A percentile compares a stretch with the other conserved stretches of the same genome.
These are phyloP conservation scores for Chytriomyces sp. DNA, from an alignment of 192 early-diverging fungal genomes.

Conservation along the genomic window DNA sequence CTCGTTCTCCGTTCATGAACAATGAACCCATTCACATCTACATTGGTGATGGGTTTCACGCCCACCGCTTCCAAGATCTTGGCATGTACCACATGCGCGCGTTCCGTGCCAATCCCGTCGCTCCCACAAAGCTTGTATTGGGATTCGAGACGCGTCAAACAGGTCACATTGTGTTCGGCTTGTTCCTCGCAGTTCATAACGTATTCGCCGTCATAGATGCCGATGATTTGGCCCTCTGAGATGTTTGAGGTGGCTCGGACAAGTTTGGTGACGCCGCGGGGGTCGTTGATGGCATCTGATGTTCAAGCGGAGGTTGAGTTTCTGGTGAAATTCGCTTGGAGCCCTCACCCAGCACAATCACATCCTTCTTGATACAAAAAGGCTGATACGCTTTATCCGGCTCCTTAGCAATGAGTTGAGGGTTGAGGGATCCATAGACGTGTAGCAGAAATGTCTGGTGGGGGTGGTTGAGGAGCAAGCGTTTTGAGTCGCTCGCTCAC, in stretches of 20 bases:
- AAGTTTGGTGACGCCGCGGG: conserved; percentile 10
- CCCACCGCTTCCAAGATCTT: too few species aligned
- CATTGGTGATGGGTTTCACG: too few species aligned
- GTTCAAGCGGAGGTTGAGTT: too few species aligned
- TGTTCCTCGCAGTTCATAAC: conserved; percentile 6
- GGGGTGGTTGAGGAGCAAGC: too few species aligned
- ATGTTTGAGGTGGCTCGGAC: not conserved
- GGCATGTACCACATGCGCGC: too few species aligned
- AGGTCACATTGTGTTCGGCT: not conserved
- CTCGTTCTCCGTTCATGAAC: too few species aligned
- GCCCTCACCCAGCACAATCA: not conserved
- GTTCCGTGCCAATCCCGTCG: too few species aligned
- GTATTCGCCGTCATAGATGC: conserved; percentile 17
- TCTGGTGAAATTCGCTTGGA: too few species aligned
- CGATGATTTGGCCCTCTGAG: not conserved
- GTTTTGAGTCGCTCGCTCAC: too few species aligned
- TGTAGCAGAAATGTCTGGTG: too few species aligned
- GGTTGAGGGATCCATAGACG: not conserved
- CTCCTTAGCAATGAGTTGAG: not conserved
- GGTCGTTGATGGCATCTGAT: not conserved
- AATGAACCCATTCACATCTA: too few species aligned
- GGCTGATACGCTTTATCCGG: conserved; percentile 5
- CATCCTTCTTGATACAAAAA: not conserved
- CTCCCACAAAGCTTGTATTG: conserved; percentile 17
- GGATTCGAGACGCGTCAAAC: conserved; percentile 5